Conservation (phyloP, 1,139 yeast genomes). For the Wickerhamomyces sp. region DNA sequence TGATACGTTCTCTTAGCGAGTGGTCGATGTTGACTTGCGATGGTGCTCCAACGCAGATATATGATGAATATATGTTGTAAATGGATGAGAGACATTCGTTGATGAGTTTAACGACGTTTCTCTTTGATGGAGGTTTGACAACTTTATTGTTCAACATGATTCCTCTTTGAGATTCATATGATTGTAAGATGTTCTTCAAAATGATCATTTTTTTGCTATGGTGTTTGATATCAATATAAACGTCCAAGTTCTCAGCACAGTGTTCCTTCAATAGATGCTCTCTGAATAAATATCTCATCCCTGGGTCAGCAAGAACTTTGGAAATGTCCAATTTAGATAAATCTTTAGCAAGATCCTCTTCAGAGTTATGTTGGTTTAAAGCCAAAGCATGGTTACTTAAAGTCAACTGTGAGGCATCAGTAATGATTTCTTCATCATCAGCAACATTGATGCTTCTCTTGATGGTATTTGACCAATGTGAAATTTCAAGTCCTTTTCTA, state of each 20-base stretch:
- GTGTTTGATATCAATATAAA: conserved; percentile 53
- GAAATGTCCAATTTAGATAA: conserved; percentile 29
- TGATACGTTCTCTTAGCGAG: conserved; percentile 43
- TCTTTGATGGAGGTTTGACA: conserved; percentile 16
- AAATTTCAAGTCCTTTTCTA: conserved; percentile 31
- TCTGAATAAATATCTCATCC: conserved; percentile 62
- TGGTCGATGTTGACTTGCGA: conserved; percentile 69
- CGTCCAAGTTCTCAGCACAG: conserved; percentile 75
- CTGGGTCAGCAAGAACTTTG: conserved; percentile 68
- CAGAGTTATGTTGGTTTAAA: neutral
- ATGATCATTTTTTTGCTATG: conserved; percentile 34
- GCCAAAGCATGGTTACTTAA: conserved; percentile 14
- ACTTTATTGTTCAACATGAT: conserved; percentile 5
- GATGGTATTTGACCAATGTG: conserved; percentile 30
- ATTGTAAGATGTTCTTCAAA: conserved; percentile 28
- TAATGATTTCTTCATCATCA: conserved; percentile 14
- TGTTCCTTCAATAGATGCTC: conserved; percentile 56
- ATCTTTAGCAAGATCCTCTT: conserved; percentile 1
- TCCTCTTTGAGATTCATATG: conserved; percentile 16
- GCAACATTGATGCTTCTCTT: conserved; percentile 11
- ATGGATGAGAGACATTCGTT: conserved; percentile 53
- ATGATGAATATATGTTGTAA: conserved; percentile 61
- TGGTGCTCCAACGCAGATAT: conserved; percentile 66
- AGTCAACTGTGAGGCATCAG: conserved; percentile 10
- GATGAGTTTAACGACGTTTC: conserved; percentile 39